Base-by-base conservation (phyloP, 495 filamentous ascomycete species). In the Neurospora terricola region DNA sequence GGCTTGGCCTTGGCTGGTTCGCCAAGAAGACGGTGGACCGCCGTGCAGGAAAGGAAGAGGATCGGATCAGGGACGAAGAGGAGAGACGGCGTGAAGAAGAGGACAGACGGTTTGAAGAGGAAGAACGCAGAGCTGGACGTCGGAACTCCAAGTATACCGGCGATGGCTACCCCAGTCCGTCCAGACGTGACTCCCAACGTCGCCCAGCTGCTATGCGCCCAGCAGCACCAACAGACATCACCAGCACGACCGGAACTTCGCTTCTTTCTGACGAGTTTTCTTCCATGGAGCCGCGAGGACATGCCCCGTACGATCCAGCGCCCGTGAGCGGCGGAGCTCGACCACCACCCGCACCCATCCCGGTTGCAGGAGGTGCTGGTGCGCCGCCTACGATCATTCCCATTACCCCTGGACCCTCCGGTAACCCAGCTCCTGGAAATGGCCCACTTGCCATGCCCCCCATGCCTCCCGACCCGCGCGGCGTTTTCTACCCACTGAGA, bases 1-100 rank as follows among this genome's bases (percentile, higher is more conserved):
- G 88, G 3, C 82, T 93, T 6, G 94, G 94, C 12, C 87, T 83
- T 83, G 91, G 78, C 81, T 93, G 75, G 80, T 88, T 82, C 80
- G 90, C 80, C 7, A 91, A 90, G 78, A 85, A 90, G 76, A 89
- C 91, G 76, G 89, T 86, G 42, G 87, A 88, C 68, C 83, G 87
- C 12, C 87, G 85, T 74, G 87, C 88, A 18, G 83, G 86, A 68
- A 89, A 88, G 76, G 90, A 93, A 70, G 85, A 93, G 54, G 87
- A 85, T 18, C 86, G 90, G n/a, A 70, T 92, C 18, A 88, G 90
- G 39, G 86, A 88, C 4, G 84, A 92, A 27, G 87, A 92, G 42
- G 88, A 92, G 42, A 90, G 91, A 72, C 84, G 87, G 11, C 77
- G 89, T 23, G 70, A 81, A 23, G 81, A 87, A 62, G 86, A 86